Evolutionary conservation across 2,329 filamentous ascomycete species (phyloP).

Genomic region (Pseudogymnoascus sp.): DNA sequence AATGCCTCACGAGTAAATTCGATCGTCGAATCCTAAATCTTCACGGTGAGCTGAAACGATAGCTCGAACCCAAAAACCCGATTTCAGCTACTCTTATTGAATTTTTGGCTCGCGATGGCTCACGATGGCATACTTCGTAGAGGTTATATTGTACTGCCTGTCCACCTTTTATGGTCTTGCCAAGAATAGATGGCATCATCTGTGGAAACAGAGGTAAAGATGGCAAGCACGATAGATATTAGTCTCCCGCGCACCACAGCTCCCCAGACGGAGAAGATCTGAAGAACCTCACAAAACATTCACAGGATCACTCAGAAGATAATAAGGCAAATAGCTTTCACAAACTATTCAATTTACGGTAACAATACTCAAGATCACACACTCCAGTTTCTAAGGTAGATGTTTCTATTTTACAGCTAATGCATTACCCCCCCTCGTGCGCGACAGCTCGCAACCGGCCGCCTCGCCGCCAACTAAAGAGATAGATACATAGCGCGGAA

Average conservation of each 20-base stretch:
- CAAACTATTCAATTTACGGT: constrained; percentile 7
- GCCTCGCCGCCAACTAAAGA: constrained; percentile 9
- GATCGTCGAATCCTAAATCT: background rate
- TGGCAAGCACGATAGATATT: background rate
- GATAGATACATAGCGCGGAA: constrained; percentile 9
- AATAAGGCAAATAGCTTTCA: background rate
- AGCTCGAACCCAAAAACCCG: background rate
- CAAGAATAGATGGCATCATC: background rate
- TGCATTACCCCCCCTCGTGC: constrained; percentile 10
- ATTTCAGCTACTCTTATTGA: background rate
- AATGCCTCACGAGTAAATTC: background rate
- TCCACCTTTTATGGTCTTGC: background rate
- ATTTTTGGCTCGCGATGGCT: too few species aligned
- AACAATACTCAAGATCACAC: constrained; percentile 6
- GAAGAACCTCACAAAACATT: background rate
- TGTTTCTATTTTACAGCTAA: constrained; percentile 12
- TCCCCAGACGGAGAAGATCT: too few species aligned
- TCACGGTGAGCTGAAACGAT: background rate
- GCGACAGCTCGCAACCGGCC: constrained; percentile 7
- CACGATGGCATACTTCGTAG: background rate
- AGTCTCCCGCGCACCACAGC: background rate
- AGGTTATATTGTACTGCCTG: background rate
- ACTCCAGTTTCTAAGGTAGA: constrained; percentile 10
- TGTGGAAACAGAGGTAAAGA: background rate
- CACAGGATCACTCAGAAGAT: background rate